A percentile compares a stretch with the other conserved stretches of the same genome.
These are phyloP conservation scores for Tolypocladium amazonense DNA, from an alignment of 2,329 filamentous ascomycete genomes.

Conservation along the genomic window DNA sequence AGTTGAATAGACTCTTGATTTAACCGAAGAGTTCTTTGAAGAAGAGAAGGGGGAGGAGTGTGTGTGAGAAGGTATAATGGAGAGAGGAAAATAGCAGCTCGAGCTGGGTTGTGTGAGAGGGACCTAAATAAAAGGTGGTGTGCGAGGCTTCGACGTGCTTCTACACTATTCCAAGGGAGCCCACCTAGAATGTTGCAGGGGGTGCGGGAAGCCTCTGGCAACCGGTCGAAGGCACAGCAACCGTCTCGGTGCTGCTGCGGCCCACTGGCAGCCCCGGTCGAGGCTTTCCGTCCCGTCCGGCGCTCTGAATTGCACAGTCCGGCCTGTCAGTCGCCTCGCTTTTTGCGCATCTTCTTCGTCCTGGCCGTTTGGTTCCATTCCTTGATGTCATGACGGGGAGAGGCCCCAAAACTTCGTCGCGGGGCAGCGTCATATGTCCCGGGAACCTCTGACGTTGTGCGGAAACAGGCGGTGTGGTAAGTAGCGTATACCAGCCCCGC, in stretches of 20 bases:
- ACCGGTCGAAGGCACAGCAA: slow-evolving; percentile 12
- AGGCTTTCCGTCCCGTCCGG: background rate
- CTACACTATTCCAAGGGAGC: slow-evolving; percentile 31
- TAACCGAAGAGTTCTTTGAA: slow-evolving; percentile 6
- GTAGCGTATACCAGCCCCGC: slow-evolving; percentile 6
- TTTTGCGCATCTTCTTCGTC: slow-evolving; percentile 1
- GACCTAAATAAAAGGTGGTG: slow-evolving; percentile 26
- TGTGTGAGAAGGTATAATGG: background rate
- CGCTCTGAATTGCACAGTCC: background rate
- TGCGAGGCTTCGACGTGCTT: slow-evolving; percentile 31
- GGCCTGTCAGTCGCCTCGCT: too few relatives aligned
- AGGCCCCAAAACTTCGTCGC: slow-evolving; percentile 18
- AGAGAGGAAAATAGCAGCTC: background rate
- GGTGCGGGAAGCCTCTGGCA: slow-evolving; percentile 23
- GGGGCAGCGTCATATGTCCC: slow-evolving; percentile 15
- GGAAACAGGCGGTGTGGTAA: background rate
- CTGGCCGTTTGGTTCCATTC: slow-evolving; percentile 2
- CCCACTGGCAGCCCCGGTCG: background rate
- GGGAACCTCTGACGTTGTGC: slow-evolving; percentile 5
- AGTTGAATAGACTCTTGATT: background rate
- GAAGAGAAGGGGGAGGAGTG: slow-evolving; percentile 8
- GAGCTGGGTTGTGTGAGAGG: slow-evolving; percentile 11
- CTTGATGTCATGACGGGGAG: slow-evolving; percentile 18
- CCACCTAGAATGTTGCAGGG: slow-evolving; percentile 24
- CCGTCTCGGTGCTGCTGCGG: slow-evolving; percentile 9